Percentiles rank a stretch among this genome's conserved stretches.
These are phyloP conservation scores for Colletotrichum sp. DNA, from an alignment of 2,329 filamentous ascomycete species.

Conservation along the genomic window DNA sequence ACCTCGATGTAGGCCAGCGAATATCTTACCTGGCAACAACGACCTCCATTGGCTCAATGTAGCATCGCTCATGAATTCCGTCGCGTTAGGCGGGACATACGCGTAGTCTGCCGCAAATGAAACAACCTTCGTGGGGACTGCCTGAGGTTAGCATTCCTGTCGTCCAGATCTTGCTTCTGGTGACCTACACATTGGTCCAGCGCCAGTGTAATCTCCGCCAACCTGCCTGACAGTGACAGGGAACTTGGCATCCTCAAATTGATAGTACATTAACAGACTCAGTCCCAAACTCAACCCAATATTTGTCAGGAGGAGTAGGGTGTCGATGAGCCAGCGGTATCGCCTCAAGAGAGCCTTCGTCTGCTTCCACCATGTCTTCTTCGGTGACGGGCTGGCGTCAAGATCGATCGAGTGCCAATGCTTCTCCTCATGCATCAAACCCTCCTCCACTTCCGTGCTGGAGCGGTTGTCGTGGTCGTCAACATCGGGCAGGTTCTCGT, in stretches of 20 bases:
- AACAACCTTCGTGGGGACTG: constrained; percentile 40
- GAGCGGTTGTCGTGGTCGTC: constrained; percentile 9
- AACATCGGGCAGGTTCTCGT: background rate
- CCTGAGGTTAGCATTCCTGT: background rate
- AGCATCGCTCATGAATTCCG: constrained; percentile 42
- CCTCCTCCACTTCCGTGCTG: constrained; percentile 14
- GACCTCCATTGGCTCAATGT: constrained; percentile 42
- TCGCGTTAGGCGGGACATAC: constrained; percentile 41
- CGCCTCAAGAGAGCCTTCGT: background rate
- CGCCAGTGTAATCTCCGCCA: constrained; percentile 41
- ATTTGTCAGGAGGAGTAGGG: constrained; percentile 12
- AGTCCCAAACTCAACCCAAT: constrained; percentile 9
- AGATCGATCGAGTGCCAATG: constrained; percentile 16
- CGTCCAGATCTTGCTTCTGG: too few relatives aligned
- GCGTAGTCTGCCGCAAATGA: constrained; percentile 42
- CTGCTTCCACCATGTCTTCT: background rate
- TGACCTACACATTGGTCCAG: constrained; percentile 38
- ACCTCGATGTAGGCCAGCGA: background rate
- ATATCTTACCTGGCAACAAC: constrained; percentile 39
- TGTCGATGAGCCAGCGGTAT: constrained; percentile 17
- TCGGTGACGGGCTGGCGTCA: background rate
- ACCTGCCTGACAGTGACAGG: constrained; percentile 33
- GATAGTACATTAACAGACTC: constrained; percentile 19
- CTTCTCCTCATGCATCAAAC: constrained; percentile 12
- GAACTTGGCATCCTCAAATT: constrained; percentile 4